Percentiles rank a stretch among this genome's conserved stretches.
Evolutionary conservation across 1,139 yeast species (phyloP).

Genomic region (Candida albicans): DNA sequence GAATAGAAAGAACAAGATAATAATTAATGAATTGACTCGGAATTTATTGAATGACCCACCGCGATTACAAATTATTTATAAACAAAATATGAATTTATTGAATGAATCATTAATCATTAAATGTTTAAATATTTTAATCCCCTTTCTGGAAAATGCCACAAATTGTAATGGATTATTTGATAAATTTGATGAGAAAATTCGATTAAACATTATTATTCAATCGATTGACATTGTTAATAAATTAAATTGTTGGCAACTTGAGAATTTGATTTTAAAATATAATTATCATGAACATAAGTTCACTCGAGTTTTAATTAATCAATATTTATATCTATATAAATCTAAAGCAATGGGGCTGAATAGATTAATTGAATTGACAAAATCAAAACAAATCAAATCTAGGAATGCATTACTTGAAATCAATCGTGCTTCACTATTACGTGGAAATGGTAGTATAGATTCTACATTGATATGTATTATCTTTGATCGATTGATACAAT

Average conservation of each 20-base stretch:
- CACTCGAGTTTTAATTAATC: conserved; percentile 3
- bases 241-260: conserved; percentile 1
- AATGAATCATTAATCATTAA: not conserved
- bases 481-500: conserved; percentile 6
- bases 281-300: not conserved
- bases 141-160: not conserved
- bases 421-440: conserved; percentile 11
- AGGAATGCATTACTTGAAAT: conserved; percentile 13
- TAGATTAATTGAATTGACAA: not conserved
- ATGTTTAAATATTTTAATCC: conserved; percentile 3
- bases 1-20: conserved; percentile 1
- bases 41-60: conserved; percentile 1
- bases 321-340: not conserved
- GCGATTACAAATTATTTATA: conserved; percentile 6
- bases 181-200: not conserved
- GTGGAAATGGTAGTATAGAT: conserved; percentile 8
- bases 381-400: not conserved
- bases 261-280: conserved; percentile 1
- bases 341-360: not conserved
- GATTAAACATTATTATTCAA: not conserved
- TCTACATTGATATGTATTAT: conserved; percentile 3
- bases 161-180: not conserved
- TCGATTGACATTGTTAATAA: not conserved
- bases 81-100: not conserved
- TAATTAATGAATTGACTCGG: conserved; percentile 4